Evolutionary conservation across 441 rosid species (phyloP).

Genomic region (Lepidium campestre): DNA sequence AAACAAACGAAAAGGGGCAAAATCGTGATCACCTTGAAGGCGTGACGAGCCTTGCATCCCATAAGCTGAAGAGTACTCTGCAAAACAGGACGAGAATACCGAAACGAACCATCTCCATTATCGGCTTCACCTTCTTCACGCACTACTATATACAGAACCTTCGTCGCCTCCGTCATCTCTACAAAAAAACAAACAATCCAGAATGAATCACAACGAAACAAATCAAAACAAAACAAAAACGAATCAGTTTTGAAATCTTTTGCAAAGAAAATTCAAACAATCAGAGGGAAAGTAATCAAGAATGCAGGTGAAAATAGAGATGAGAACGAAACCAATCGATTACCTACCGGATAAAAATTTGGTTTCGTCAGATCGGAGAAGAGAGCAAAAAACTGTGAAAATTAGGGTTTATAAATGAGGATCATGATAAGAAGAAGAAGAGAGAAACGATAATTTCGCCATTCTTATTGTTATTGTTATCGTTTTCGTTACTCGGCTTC

Average conservation of each 20-base stretch:
- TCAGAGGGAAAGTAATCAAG: not conserved
- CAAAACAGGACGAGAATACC: conserved; percentile 83
- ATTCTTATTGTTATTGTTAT: conserved; percentile 1
- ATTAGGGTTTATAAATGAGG: conserved; percentile 34
- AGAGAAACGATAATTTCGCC: conserved; percentile 28
- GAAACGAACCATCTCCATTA: conserved; percentile 50
- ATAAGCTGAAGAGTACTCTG: conserved; percentile 97
- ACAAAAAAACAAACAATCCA: not conserved
- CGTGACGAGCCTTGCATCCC: conserved; percentile 98
- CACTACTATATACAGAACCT: conserved; percentile 73
- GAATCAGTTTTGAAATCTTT: too few relatives aligned
- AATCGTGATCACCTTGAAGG: conserved; percentile 62
- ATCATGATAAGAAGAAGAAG: conserved; percentile 19
- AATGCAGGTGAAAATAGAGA: conserved; percentile 23
- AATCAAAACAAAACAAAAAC: not conserved
- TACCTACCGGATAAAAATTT: not conserved
- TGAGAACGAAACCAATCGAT: not conserved
- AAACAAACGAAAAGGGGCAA: not conserved
- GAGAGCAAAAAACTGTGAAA: not conserved
- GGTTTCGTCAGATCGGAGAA: conserved; percentile 1
- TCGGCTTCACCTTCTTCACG: conserved; percentile 39
- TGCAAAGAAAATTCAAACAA: not conserved
- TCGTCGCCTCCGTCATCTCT: conserved; percentile 57
- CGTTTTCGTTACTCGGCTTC: conserved; percentile 23
- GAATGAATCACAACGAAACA: not conserved